These are phyloP conservation scores for Fusarium sarcochroum DNA, from an alignment of 2,329 filamentous ascomycete genomes.

Conservation along the genomic window DNA sequence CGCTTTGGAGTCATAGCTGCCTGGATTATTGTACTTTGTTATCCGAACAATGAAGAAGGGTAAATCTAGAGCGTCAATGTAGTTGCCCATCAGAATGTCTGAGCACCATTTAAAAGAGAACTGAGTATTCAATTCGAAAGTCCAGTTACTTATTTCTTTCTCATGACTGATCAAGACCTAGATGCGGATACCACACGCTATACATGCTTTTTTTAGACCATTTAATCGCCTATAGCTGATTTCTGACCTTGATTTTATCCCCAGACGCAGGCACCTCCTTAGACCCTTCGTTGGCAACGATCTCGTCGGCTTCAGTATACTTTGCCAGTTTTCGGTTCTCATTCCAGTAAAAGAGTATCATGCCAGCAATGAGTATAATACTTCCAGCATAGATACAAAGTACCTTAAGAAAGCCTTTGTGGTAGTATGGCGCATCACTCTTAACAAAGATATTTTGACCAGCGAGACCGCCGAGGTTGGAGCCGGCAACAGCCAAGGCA, in stretches of 20 bases:
- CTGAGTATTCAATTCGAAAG: no score
- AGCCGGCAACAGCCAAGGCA: neutral
- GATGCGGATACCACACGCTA: no score
- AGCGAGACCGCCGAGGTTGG: neutral
- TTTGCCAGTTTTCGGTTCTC: slow-evolving; percentile 1
- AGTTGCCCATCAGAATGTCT: no score
- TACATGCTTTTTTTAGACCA: no score
- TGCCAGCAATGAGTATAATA: slow-evolving; percentile 13
- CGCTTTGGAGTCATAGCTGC: no score
- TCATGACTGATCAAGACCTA: no score
- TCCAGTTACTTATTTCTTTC: no score
- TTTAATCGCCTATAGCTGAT: neutral
- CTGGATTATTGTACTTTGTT: no score
- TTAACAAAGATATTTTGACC: slow-evolving; percentile 12
- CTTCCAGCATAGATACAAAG: slow-evolving; percentile 14
- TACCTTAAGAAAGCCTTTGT: accelerated
- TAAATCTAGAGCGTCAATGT: no score
- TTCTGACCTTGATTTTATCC: neutral
- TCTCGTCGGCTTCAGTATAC: neutral
- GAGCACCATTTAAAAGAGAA: no score
- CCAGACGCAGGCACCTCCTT: no score
- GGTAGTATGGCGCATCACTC: neutral
- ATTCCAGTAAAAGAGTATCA: slow-evolving; percentile 24
- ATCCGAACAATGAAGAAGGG: no score
- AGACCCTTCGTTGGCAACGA: neutral